Conservation (phyloP, 2,329 filamentous ascomycete genomes). For the Aschersonia sp. region DNA sequence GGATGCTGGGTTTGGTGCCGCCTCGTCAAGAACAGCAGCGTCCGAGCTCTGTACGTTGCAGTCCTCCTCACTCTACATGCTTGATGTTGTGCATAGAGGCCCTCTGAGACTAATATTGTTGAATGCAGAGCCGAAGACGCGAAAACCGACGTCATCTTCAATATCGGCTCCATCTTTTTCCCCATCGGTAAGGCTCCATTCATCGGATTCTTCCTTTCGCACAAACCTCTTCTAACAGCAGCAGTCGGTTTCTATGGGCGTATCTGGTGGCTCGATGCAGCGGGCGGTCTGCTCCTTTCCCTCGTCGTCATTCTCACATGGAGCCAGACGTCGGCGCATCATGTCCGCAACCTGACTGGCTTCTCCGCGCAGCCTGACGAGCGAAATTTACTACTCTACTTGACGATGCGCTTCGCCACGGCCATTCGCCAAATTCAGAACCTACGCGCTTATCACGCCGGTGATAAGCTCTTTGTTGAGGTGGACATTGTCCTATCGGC, state of each 20-base stretch:
- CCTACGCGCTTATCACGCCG: constrained; percentile 70
- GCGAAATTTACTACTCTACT: constrained; percentile 72
- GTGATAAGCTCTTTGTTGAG: constrained; percentile 69
- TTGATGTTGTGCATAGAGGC: no score
- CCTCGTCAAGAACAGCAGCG: constrained; percentile 70
- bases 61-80: neutral
- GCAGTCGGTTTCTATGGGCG: constrained; percentile 56
- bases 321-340: constrained; percentile 56
- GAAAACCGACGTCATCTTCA: constrained; percentile 74
- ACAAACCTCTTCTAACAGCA: neutral
- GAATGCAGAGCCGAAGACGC: constrained; percentile 30
- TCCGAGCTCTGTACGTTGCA: constrained; percentile 53
- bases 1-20: constrained; percentile 80
- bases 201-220: neutral
- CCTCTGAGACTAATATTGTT: no score
- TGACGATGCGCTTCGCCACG: constrained; percentile 86
- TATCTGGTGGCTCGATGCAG: constrained; percentile 73
- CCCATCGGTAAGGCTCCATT: constrained; percentile 40
- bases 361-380: constrained; percentile 68
- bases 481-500: constrained; percentile 76
- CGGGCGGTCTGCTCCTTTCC: constrained; percentile 67
- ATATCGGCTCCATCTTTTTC: constrained; percentile 77
- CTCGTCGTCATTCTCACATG: constrained; percentile 68
- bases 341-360: constrained; percentile 69
- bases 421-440: constrained; percentile 78